A percentile compares a stretch with the other conserved stretches of the same genome.
phyloP scores from a whole-genome alignment of 2,329 filamentous ascomycete species.

The Aspergillus ibericus region DNA sequence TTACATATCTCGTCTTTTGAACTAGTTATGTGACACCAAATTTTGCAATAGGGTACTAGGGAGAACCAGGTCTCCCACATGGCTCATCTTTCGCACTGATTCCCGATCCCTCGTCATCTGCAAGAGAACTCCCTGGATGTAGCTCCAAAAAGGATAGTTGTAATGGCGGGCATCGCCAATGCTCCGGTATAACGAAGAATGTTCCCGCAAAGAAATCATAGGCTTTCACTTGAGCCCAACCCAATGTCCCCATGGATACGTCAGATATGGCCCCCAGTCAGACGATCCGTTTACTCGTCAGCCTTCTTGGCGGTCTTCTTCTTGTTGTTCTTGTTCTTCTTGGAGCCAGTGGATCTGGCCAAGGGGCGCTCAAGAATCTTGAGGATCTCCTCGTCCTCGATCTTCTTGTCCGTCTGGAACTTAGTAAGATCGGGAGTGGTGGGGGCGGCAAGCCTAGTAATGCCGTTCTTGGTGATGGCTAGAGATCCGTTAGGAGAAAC shows the following conservation, averaged over 20 bases:
- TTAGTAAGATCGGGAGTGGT: conserved; percentile 74
- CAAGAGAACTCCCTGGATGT: not conserved
- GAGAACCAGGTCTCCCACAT: conserved; percentile 1
- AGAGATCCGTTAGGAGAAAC: conserved; percentile 14
- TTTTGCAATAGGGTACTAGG: conserved; percentile 7
- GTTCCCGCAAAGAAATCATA: conserved; percentile 18
- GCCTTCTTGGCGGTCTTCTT: conserved; percentile 61
- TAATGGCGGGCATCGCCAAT: conserved; percentile 5
- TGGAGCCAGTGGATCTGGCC: conserved; percentile 60
- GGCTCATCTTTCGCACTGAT: conserved; percentile 3
- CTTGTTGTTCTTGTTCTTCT: conserved; percentile 92
- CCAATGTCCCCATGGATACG: conserved; percentile 15
- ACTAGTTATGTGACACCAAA: conserved; percentile 6
- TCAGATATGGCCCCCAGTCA: conserved; percentile 16
- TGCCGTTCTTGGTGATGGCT: conserved; percentile 97
- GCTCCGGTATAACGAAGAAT: conserved; percentile 8
- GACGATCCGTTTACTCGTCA: conserved; percentile 37
- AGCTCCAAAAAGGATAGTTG: conserved; percentile 2
- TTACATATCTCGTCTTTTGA: conserved; percentile 4
- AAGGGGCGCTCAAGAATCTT: conserved; percentile 90
- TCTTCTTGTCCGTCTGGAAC: conserved; percentile 96
- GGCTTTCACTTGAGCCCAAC: conserved; percentile 17
- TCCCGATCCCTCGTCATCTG: not conserved
- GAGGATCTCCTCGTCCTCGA: conserved; percentile 90
- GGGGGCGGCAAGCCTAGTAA: conserved; percentile 80